Base-by-base conservation (phyloP, 2,329 filamentous ascomycete genomes). In the Hypoxylon sp. region DNA sequence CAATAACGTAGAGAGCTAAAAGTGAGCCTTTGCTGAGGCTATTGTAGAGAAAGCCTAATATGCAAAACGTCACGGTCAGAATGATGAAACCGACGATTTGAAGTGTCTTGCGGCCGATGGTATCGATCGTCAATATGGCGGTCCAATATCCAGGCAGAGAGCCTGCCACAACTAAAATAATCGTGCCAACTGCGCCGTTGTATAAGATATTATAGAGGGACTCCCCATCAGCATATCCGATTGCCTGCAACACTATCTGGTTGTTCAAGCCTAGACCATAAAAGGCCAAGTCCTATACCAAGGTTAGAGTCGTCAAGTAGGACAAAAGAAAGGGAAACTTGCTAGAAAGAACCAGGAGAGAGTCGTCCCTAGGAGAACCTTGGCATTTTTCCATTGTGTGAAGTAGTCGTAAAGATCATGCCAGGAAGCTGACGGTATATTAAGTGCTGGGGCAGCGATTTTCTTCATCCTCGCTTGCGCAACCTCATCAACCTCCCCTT, bases 131-230 rank as follows among this genome's bases (percentile, higher is more conserved):
- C 11, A 90, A 83, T 27, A 94, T 87, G 1, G 91, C 91, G 8
- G 90, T 85, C 91, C 91, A 94, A 80, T 94, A 95, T 11, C 92
- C 92, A 0, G 92, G 92, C 3, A 95, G 87, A 12, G 91, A 89
- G 37, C 92, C 92, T 5, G 92, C 92, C 71, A 90, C 92, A 63
- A 91, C 86, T 29, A 95, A 79, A 65, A 95, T 92, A 60, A 95
- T 85, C 76, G 92, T 92, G 5, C 92, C 92, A 1, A 93, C 84
- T 7, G 92, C 90, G 59, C 88, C 89, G 76, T 92, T 91, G 76
- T 88, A 87, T 65, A 95, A 85, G 62, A 86, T 85, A 12, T 90
- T 74, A 77, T 93, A 94, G 19, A 94, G 83, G 19, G 86, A 88
- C 32, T 78, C 73, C 8, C 89, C 89, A 30, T 81, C 81, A 16